Evolutionary conservation across 2,329 filamentous ascomycete genomes (phyloP).

Genomic region (Cladophialophora chaetospira): DNA sequence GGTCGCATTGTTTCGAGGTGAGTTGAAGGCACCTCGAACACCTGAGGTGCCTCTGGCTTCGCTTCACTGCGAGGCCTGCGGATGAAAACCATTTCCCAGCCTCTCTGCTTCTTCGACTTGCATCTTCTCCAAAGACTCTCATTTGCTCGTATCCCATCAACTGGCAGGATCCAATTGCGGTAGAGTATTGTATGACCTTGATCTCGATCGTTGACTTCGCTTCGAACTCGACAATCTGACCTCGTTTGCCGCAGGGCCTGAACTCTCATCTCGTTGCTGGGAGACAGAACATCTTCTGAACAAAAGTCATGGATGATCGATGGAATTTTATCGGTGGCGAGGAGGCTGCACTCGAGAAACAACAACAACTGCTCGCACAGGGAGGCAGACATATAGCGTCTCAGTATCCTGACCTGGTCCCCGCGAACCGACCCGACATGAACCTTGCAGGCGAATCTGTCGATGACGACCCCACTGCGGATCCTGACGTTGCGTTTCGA

Average conservation of each 20-base stretch:
- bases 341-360: not conserved
- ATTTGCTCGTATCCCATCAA: not conserved
- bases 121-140: not conserved
- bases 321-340: not conserved
- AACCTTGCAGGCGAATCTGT: too few species aligned
- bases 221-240: not conserved
- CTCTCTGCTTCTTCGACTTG: not conserved
- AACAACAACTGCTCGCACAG: not conserved
- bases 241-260: not conserved
- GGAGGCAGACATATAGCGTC: not conserved
- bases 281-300: not conserved
- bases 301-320: not conserved
- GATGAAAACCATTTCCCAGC: not conserved
- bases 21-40: not conserved
- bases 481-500: too few species aligned
- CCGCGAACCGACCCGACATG: not conserved
- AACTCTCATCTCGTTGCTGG: not conserved
- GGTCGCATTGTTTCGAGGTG: not conserved
- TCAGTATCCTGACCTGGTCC: not conserved
- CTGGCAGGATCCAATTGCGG: too few species aligned
- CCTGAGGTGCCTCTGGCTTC: not conserved
- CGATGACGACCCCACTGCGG: too few species aligned
- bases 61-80: not conserved
- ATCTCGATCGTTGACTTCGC: too few species aligned
- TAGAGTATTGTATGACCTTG: too few species aligned